phyloP scores from a whole-genome alignment of 148 eudicot genomes.

The Agrostemma githago region DNA sequence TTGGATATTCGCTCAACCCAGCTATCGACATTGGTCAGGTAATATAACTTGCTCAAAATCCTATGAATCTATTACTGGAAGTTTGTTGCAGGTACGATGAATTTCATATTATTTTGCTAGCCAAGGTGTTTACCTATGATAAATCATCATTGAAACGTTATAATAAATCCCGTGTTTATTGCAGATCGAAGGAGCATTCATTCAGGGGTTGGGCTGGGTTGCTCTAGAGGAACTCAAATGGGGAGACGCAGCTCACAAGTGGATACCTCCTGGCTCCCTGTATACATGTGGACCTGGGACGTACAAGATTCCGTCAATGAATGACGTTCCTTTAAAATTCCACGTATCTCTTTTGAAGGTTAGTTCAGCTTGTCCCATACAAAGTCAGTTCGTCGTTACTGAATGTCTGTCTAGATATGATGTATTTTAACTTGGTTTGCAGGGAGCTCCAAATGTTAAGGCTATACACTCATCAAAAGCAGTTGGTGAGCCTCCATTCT shows the following conservation, averaged over 20 bases:
- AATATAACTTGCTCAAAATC: background rate
- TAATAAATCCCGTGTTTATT: slow-evolving; percentile 3
- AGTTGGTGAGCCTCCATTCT: slow-evolving; percentile 96
- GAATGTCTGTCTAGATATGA: background rate
- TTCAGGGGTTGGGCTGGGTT: slow-evolving; percentile 95
- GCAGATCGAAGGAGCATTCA: slow-evolving; percentile 98
- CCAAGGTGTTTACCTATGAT: background rate
- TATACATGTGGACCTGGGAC: slow-evolving; percentile 88
- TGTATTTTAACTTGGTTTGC: slow-evolving; percentile 16
- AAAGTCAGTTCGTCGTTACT: background rate
- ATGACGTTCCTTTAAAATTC: slow-evolving; percentile 79
- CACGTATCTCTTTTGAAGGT: slow-evolving; percentile 89
- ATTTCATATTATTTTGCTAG: background rate
- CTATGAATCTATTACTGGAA: background rate
- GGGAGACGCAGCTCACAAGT: slow-evolving; percentile 92
- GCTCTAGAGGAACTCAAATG: slow-evolving; percentile 96
- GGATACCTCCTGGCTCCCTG: slow-evolving; percentile 76
- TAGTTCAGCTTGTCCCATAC: slow-evolving; percentile 11
- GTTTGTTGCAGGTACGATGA: background rate
- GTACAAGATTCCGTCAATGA: slow-evolving; percentile 86
- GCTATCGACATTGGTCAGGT: slow-evolving; percentile 99
- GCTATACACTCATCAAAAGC: slow-evolving; percentile 98
- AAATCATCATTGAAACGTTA: background rate
- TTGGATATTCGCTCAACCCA: slow-evolving; percentile 88
- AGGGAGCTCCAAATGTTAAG: slow-evolving; percentile 80